A percentile compares a stretch with the other conserved stretches of the same genome.
phyloP scores from a whole-genome alignment of 2,329 filamentous ascomycete species.

The Clarireedia hainanense region DNA sequence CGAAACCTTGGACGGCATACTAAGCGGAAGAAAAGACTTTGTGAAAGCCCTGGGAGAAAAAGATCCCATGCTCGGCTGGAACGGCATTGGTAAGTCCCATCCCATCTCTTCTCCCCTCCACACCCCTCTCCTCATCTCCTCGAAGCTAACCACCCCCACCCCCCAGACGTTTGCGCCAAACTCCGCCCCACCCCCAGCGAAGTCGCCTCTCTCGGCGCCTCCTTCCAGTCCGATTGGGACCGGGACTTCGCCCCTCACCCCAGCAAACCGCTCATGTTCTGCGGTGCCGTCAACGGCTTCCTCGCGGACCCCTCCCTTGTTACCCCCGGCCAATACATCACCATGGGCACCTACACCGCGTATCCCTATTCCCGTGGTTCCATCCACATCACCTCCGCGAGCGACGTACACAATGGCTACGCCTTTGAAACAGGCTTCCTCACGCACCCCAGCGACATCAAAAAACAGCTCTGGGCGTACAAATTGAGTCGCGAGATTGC shows the following conservation, averaged over 20 bases:
- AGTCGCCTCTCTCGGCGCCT: slow-evolving; percentile 41
- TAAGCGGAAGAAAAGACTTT: slow-evolving; percentile 40
- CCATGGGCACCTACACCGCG: slow-evolving; percentile 43
- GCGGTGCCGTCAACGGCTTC: slow-evolving; percentile 41
- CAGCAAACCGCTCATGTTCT: slow-evolving; percentile 37
- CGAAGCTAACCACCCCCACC: not conserved
- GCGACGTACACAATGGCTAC: slow-evolving; percentile 35
- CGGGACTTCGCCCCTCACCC: slow-evolving; percentile 38
- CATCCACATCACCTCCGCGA: slow-evolving; percentile 46
- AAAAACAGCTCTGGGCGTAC: slow-evolving; percentile 54
- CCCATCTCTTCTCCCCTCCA: not conserved
- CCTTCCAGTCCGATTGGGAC: slow-evolving; percentile 47
- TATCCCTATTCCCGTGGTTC: slow-evolving; percentile 55
- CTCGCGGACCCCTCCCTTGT: slow-evolving; percentile 35
- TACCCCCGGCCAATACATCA: slow-evolving; percentile 41
- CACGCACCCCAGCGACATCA: slow-evolving; percentile 46
- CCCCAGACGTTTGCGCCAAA: slow-evolving; percentile 44
- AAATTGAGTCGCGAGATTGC: slow-evolving; percentile 56
- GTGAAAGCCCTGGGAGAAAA: slow-evolving; percentile 38
- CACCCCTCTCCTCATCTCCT: not conserved
- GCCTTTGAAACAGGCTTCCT: slow-evolving; percentile 54
- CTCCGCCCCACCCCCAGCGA: slow-evolving; percentile 49
- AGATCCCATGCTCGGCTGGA: slow-evolving; percentile 48
- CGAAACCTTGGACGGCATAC: slow-evolving; percentile 47
- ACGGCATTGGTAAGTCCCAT: slow-evolving; percentile 33